Evolutionary conservation across 148 eudicot genomes (phyloP).

Genomic region (Drosera capensis): DNA sequence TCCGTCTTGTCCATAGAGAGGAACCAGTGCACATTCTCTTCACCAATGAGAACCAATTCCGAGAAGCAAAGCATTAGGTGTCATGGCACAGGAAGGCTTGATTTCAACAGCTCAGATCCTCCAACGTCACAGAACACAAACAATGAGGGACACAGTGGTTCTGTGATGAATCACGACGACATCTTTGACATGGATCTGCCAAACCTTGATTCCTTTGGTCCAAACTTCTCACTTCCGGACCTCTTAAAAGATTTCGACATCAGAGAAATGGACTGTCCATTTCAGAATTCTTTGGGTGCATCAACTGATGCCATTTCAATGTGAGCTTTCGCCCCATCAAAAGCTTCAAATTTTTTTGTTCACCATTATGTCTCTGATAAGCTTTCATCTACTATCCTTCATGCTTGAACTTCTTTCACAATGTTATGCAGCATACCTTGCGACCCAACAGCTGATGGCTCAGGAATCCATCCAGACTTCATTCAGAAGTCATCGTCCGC

Average conservation of each 20-base stretch:
- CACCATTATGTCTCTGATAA: background rate
- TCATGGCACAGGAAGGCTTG: constrained; percentile 75
- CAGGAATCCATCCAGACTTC: constrained; percentile 21
- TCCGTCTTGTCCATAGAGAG: constrained; percentile 46
- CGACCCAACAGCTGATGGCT: constrained; percentile 17
- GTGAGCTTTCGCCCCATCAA: constrained; percentile 29
- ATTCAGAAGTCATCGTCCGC: constrained; percentile 29
- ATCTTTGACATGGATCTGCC: constrained; percentile 56
- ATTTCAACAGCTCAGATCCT: constrained; percentile 54
- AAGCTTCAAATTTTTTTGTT: background rate
- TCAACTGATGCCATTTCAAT: constrained; percentile 32
- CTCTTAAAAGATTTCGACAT: constrained; percentile 56
- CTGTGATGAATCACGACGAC: constrained; percentile 40
- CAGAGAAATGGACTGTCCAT: constrained; percentile 17
- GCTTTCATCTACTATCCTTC: background rate
- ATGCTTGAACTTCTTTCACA: background rate
- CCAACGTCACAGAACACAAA: constrained; percentile 19
- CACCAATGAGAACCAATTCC: constrained; percentile 39
- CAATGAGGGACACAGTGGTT: constrained; percentile 21
- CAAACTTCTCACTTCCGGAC: constrained; percentile 42
- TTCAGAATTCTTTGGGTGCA: constrained; percentile 21
- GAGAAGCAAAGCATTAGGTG: constrained; percentile 40
- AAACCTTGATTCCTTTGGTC: constrained; percentile 41
- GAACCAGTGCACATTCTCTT: constrained; percentile 43
- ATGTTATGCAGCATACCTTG: constrained; percentile 27